Base-by-base conservation (phyloP, 2,329 filamentous ascomycete genomes). In the Penicillium sp. region DNA sequence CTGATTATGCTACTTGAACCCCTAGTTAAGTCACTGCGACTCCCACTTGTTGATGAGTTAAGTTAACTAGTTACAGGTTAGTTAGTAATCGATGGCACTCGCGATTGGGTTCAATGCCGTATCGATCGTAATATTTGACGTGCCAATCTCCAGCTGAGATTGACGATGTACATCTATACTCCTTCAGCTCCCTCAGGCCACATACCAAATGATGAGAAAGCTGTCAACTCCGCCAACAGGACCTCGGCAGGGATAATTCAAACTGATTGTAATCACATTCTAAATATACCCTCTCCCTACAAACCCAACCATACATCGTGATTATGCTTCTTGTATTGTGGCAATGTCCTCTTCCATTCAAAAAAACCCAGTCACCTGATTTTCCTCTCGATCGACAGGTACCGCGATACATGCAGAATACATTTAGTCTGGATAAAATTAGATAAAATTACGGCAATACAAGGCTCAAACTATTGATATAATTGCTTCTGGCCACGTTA, bases 401-500 rank as follows among this genome's bases (percentile, higher is more conserved):
- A 53, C 51, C 48, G 22, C 33, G 51, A 35, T 53, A 53, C 35
- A 4, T 38, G 33, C 51, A 40, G 19, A 35, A 28, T 51, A 51
- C 48, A 13, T 51, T 14, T 22, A 25, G 45, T 28, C 14, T 35
- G 19, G 19, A 22, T 22, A 22, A 22, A 22, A 22, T 22, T 22
- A 22, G 19, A 22, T 22, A 22, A 22, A 22, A 40, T 25, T 53
- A 40, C 35, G 35, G 33, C 51, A 40, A 38, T 53, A 53, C 51
- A 35, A 53, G 51, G 51, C 33, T 19, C 13, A 48, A 25, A 35
- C 37, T 53, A 53, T 53, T 52, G 49, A 37, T 28, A 38, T 53
- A 38, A 53, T 58, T 59, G 53, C 58, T 59, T 55, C 46, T 56
- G 38, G 26, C 53, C 40, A 56, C 40, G 42, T 42, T 43, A 30